A percentile compares a stretch with the other conserved stretches of the same genome.
Conservation (phyloP, 148 eudicot genomes). For the Camellia lanceoleosa region DNA sequence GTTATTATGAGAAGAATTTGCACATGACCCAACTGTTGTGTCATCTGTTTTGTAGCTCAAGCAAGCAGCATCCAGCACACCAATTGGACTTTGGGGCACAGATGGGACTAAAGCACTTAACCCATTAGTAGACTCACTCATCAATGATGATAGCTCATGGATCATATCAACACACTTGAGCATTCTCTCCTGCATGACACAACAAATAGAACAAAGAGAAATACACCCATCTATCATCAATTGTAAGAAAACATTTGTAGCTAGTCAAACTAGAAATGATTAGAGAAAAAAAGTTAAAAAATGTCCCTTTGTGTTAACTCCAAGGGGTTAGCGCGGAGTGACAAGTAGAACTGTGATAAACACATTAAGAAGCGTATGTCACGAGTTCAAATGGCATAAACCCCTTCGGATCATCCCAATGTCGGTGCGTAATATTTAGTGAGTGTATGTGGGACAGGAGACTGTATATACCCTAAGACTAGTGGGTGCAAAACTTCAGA, state of each 20-base stretch:
- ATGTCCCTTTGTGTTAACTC: not conserved
- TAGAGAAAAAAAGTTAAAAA: not conserved
- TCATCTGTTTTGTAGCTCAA: slow-evolving; percentile 72
- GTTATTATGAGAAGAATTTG: slow-evolving; percentile 44
- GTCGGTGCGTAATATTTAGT: no score
- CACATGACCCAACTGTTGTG: slow-evolving; percentile 45
- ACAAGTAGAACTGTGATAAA: no score
- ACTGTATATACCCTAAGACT: no score
- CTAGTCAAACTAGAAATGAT: slow-evolving; percentile 10
- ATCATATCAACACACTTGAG: slow-evolving; percentile 60
- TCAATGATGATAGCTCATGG: slow-evolving; percentile 30
- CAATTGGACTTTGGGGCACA: slow-evolving; percentile 77
- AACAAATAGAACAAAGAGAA: not conserved
- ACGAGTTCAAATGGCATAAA: no score
- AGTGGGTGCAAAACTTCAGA: no score
- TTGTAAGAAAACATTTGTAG: not conserved
- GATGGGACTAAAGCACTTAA: slow-evolving; percentile 22
- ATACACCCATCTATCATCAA: not conserved
- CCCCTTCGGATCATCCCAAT: no score
- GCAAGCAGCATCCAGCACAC: slow-evolving; percentile 74
- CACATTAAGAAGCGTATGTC: no score
- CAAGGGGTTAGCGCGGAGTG: no score
- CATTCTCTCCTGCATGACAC: slow-evolving; percentile 58
- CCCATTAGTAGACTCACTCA: slow-evolving; percentile 20
- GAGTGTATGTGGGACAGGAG: no score